These are phyloP conservation scores for Xylaria multiplex DNA, from an alignment of 2,329 filamentous ascomycete species.

Conservation along the genomic window DNA sequence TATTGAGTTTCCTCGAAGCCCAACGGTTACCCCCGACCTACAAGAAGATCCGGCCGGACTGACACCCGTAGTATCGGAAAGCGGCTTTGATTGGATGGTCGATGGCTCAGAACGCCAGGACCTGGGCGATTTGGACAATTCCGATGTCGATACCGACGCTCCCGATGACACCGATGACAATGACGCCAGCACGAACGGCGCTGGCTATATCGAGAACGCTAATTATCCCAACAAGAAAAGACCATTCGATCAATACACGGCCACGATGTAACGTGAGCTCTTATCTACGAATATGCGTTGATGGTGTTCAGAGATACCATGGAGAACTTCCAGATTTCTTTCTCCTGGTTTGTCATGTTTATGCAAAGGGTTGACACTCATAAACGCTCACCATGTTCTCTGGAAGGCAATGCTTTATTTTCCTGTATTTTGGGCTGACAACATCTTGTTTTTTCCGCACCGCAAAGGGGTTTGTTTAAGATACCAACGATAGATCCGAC, in stretches of 20 bases:
- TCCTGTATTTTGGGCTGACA: not conserved
- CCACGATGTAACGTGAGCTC: not conserved
- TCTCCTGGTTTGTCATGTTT: not conserved
- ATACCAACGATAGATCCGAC: conserved; percentile 1
- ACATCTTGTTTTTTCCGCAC: not conserved
- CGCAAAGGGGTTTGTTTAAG: not conserved
- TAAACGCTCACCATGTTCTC: not conserved
- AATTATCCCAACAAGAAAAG: not conserved
- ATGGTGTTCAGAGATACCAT: not conserved
- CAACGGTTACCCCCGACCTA: not conserved
- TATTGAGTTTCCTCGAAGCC: not conserved
- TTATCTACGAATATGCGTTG: not conserved
- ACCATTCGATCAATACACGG: not conserved
- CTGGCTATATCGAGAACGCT: not conserved
- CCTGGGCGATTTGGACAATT: conserved; percentile 6
- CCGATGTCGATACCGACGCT: not conserved
- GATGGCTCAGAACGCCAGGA: conserved; percentile 9
- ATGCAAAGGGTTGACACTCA: not conserved
- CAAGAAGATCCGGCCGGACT: not conserved
- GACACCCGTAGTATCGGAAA: too few species aligned
- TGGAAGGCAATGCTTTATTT: not conserved
- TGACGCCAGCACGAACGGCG: not conserved
- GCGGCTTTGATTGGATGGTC: conserved; percentile 16
- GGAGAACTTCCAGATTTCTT: not conserved
- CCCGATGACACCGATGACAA: not conserved